Evolutionary conservation across 2,329 filamentous ascomycete species (phyloP), one percentile per base, ranked within the genome.

Genomic region (Colletotrichum tabaci): DNA sequence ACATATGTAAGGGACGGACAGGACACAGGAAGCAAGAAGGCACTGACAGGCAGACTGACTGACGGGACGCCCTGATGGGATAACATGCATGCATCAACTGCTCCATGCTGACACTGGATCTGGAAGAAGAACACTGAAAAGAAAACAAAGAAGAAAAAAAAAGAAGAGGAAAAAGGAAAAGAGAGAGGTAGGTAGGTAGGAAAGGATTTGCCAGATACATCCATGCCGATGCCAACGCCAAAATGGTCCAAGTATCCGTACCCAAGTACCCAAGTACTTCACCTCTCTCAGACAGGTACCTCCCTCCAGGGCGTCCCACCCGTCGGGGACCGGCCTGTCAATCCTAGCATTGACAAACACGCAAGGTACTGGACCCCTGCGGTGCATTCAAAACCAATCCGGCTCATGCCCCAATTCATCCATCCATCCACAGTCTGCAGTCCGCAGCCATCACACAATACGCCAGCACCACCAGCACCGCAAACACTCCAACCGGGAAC

Each of bases 311-410:
- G 49, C 47, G 47, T 61, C 44, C 44, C 60, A 58, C 66, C 56
- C 52, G 61, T 68, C 66, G 61, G 61, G 61, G 61, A 69, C 66
- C 61, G 49, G 55, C 67, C 61, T 69, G 61, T 38, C 35, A 10
- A 38, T 8, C 35, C 8, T 38, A 8, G 67, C 40, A 53, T 26
- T 30, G 38, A 61, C 64, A 63, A 71, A 68, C 57, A 63, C 64
- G 58, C 58, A 62, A 50, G 58, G 40, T n/a, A n/a, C 44, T 58
- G 52, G 64, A 68, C 65, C 68, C 68, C 68, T 71, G 64, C 68
- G 30, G 65, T 53, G n/a, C 56, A 61, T 67, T 50, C 65, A 55
- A 53, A n/a, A 49, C 52, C 52, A 71, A 44, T 53, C 46, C 46
- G 44, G 50, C 50, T 47, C 67, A 47, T 10, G 16, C 61, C 58